Evolutionary conservation across 2,329 filamentous ascomycete genomes (phyloP).

Genomic region (Calycina marina): DNA sequence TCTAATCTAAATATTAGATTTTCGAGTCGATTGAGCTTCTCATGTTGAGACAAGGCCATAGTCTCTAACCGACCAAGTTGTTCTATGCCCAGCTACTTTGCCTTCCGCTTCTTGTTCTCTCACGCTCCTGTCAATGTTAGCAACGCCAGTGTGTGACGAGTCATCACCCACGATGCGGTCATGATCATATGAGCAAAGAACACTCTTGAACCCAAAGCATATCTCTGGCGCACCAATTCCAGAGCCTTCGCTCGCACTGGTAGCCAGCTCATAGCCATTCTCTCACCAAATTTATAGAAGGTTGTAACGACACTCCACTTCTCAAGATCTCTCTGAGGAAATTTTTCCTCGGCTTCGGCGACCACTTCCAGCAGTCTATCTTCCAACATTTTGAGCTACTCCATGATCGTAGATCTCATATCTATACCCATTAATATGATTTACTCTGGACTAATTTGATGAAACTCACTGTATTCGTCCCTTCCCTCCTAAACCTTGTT

Average conservation of each 20-base stretch:
- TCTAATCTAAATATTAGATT: conserved; percentile 12
- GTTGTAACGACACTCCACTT: conserved; percentile 26
- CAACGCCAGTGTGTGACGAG: no score
- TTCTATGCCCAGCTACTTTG: conserved; percentile 10
- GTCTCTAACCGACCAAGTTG: conserved; percentile 12
- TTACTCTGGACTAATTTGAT: no score
- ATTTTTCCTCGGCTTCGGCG: conserved; percentile 26
- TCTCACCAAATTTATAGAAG: conserved; percentile 26
- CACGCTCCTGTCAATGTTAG: conserved; percentile 9
- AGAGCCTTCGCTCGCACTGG: conserved; percentile 29
- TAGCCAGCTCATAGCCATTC: conserved; percentile 31
- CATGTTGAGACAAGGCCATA: conserved; percentile 11
- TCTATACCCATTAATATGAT: no score
- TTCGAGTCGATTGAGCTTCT: conserved; percentile 14
- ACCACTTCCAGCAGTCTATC: conserved; percentile 30
- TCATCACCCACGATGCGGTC: conserved; percentile 27
- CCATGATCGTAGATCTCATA: conserved; percentile 34
- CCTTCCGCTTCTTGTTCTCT: conserved; percentile 14
- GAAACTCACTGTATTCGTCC: conserved; percentile 15
- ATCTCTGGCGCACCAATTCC: conserved; percentile 31
- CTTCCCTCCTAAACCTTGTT: conserved; percentile 2
- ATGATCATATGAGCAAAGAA: conserved; percentile 35
- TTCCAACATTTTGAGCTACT: conserved; percentile 30
- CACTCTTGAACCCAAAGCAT: conserved; percentile 29
- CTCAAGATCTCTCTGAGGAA: conserved; percentile 8